These are phyloP conservation scores for Myriosclerotinia curreyana DNA, from an alignment of 2,329 filamentous ascomycete species.

Conservation along the genomic window DNA sequence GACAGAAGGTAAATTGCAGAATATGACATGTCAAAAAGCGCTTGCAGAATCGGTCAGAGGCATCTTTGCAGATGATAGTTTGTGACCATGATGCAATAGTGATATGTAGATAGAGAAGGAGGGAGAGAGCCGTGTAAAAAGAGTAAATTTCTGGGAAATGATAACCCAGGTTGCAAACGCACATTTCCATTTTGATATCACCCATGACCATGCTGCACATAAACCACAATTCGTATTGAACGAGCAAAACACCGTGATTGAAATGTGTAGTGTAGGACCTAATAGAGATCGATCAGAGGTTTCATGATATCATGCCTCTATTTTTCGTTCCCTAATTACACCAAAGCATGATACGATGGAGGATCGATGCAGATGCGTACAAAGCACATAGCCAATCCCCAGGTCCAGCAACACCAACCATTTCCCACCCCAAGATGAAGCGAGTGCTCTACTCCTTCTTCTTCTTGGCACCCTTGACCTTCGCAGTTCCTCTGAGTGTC, in stretches of 20 bases:
- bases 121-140: constrained; percentile 8
- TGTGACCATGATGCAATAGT: constrained; percentile 7
- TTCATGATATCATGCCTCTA: constrained; percentile 33
- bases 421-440: constrained; percentile 32
- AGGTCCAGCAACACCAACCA: constrained; percentile 37
- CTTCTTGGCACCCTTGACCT: constrained; percentile 92
- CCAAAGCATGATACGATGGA: constrained; percentile 33
- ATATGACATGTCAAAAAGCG: constrained; percentile 18
- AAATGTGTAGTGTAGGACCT: constrained; percentile 29
- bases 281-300: constrained; percentile 30
- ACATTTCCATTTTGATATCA: constrained; percentile 19
- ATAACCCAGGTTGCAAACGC: constrained; percentile 14
- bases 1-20: constrained; percentile 18
- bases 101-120: not conserved
- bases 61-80: constrained; percentile 9
- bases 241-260: constrained; percentile 36
- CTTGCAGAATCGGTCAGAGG: constrained; percentile 17
- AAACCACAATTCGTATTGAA: constrained; percentile 20
- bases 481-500: constrained; percentile 96
- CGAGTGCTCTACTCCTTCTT: constrained; percentile 79
- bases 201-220: constrained; percentile 20
- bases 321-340: constrained; percentile 27
- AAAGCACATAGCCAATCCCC: constrained; percentile 36
- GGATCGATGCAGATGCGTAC: constrained; percentile 35
- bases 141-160: constrained; percentile 8